Conservation (phyloP, 805 yeast species). For the Metahyphopichia silvanorum region DNA sequence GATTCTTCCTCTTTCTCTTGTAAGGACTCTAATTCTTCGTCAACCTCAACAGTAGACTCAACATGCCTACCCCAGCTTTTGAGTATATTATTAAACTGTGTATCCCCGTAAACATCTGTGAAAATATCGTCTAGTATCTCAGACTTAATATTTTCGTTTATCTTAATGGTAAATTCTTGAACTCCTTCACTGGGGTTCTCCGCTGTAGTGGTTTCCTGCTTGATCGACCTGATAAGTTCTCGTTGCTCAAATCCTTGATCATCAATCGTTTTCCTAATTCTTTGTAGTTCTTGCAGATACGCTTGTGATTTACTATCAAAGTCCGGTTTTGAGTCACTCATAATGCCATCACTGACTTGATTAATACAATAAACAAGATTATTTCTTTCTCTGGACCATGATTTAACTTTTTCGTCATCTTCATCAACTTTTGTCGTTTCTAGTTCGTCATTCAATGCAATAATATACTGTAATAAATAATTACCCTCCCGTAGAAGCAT, state of each 20-base stretch:
- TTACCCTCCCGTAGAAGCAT: conserved; percentile 35
- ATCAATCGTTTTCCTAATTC: conserved; percentile 7
- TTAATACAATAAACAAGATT: conserved; percentile 27
- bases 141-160: conserved; percentile 11
- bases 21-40: conserved; percentile 1
- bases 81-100: conserved; percentile 7
- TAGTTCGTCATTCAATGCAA: conserved; percentile 23
- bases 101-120: conserved; percentile 8
- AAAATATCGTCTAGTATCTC: conserved; percentile 12
- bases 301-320: conserved; percentile 20
- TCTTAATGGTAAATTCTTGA: conserved; percentile 7
- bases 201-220: conserved; percentile 3
- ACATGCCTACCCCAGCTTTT: conserved; percentile 21
- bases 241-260: conserved; percentile 14
- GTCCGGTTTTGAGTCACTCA: conserved; percentile 19
- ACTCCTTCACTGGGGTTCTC: conserved; percentile 4
- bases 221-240: conserved; percentile 9
- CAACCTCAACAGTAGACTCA: conserved; percentile 1
- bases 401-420: conserved; percentile 6
- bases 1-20: conserved; percentile 2
- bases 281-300: conserved; percentile 15
- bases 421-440: conserved; percentile 13
- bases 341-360: conserved; percentile 26
- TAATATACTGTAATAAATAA: conserved; percentile 31
- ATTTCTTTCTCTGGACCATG: conserved; percentile 21